Conservation (phyloP, 345 rosid genomes). For the Euphorbia pulcherrima region DNA sequence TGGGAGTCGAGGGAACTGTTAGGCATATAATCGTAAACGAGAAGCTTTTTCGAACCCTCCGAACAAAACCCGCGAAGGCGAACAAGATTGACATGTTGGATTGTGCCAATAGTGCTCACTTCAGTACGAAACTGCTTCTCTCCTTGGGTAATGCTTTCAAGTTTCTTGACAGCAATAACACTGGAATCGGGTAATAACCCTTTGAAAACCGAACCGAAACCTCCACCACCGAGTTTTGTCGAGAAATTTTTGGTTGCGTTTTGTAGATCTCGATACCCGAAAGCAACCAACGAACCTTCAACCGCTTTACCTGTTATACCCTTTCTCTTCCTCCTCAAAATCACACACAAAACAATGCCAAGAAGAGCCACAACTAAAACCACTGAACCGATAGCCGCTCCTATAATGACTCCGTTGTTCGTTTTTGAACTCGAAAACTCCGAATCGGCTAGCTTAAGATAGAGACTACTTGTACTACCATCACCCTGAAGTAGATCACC, state of each 20-base stretch:
- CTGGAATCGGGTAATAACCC: slow-evolving; percentile 61
- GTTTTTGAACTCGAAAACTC: slow-evolving; percentile 42
- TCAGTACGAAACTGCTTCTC: slow-evolving; percentile 86
- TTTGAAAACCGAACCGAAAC: slow-evolving; percentile 85
- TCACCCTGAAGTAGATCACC: slow-evolving; percentile 40
- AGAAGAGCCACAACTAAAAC: slow-evolving; percentile 24
- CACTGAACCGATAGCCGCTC: slow-evolving; percentile 39
- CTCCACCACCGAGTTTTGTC: slow-evolving; percentile 72
- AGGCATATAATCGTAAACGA: slow-evolving; percentile 78
- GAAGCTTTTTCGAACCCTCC: slow-evolving; percentile 48
- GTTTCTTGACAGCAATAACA: slow-evolving; percentile 74
- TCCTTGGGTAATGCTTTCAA: slow-evolving; percentile 69
- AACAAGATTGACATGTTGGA: slow-evolving; percentile 77
- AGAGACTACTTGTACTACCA: slow-evolving; percentile 32
- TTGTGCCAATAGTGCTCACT: slow-evolving; percentile 66
- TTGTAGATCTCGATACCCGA: slow-evolving; percentile 58
- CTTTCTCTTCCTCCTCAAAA: slow-evolving; percentile 34
- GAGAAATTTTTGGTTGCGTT: slow-evolving; percentile 73
- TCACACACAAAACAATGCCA: slow-evolving; percentile 23
- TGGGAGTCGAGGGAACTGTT: slow-evolving; percentile 65
- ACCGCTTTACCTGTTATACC: slow-evolving; percentile 24
- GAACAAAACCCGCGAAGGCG: slow-evolving; percentile 89
- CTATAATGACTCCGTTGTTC: slow-evolving; percentile 32
- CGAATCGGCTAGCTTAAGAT: slow-evolving; percentile 62
- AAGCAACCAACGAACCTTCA: slow-evolving; percentile 69